Evolutionary conservation across 2,329 filamentous ascomycete genomes (phyloP), one percentile per base, ranked within the genome.

Genomic region (Aspergillus alliaceus): DNA sequence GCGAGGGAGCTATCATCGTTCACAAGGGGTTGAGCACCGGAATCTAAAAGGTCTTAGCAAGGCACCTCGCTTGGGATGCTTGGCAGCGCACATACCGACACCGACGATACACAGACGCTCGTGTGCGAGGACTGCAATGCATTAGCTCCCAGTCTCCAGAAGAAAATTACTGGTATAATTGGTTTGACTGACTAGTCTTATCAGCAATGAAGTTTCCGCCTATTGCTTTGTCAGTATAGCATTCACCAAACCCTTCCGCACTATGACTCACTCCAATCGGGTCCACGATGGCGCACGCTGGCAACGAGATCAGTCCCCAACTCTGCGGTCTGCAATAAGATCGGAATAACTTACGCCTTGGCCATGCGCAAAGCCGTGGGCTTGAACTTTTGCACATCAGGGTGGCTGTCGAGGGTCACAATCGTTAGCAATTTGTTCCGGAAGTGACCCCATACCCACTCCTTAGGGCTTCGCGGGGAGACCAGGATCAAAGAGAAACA

Each of bases 81-180:
- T 49, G 51, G 58, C 51, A 52, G 22, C 34, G 49, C 31, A 70
- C 88, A 72, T 82, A 95, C 91, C 91, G 75, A 98, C 90, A 75
- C 95, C 95, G 73, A 99, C 95, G 75, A 99, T 98, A 76, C 91
- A 95, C 76, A 99, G 83, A 80, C 95, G 90, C 79, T 99, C 95
- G 84, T 99, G 95, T 73, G 93, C 95, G 68, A 99, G 87, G 75
- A 99, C 90, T 93, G 72, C 53, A 69, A 62, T 62, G 61, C 55
- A 37, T 70, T 66, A 74, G 64, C 46, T 54, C 57, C 56, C 29
- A 59, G 54, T 44, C 24, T 18, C 24, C 18, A 31, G 14, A 7
- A 25, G 11, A 15, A 32, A 3, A 20, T 22, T 22, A 11, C 27
- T 48, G 14, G 14, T 31, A 25, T 22, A 20, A 24, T 32, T 14